Evolutionary conservation across 345 rosid genomes (phyloP), one percentile per base, ranked within the genome.

Genomic region (Murraya paniculata): DNA sequence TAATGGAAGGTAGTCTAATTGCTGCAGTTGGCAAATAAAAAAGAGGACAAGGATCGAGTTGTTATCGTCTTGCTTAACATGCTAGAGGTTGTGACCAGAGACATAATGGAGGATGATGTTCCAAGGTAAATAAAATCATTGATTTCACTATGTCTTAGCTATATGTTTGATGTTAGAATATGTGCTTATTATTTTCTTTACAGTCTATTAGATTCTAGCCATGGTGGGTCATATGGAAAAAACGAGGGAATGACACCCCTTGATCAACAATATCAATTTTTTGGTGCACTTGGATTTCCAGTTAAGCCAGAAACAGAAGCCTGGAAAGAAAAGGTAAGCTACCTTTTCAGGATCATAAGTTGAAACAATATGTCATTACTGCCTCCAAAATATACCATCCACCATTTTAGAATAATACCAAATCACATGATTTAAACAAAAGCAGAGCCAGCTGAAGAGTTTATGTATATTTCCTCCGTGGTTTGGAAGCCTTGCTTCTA

Each of bases 21-120:
- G 75, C 62, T 80, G 74, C 85, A 88, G 89, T 62, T 71, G 74
- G 61, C 48, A 81, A 88, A 88, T 79, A 83, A 73, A 7, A 57
- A 79, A 73, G 89, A 88, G 33, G 87, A 88, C 79, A 88, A 83
- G 82, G 83, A 81, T 83, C 72, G 85, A 69, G 84, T 88, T 80
- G 91, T 85, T 27, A 88, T 88, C 56, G 82, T 81, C 75, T 81
- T 88, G 81, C 82, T 88, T 74, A 82, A 88, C 82, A 88, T 88
- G 91, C 82, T 88, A 68, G 91, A 88, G 83, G 81, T 88, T 68
- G 91, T 88, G 50, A 88, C 85, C 68, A 86, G 91, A 80, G 91
- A 88, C 79, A 86, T 88, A 73, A 73, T 86, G 88, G 91, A 88
- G n/a, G 86, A 88, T 2, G 91, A 86, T 62, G 75, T 76, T 65